These are phyloP conservation scores for Phoma sp. DNA, from an alignment of 2,329 filamentous ascomycete genomes.

Conservation along the genomic window DNA sequence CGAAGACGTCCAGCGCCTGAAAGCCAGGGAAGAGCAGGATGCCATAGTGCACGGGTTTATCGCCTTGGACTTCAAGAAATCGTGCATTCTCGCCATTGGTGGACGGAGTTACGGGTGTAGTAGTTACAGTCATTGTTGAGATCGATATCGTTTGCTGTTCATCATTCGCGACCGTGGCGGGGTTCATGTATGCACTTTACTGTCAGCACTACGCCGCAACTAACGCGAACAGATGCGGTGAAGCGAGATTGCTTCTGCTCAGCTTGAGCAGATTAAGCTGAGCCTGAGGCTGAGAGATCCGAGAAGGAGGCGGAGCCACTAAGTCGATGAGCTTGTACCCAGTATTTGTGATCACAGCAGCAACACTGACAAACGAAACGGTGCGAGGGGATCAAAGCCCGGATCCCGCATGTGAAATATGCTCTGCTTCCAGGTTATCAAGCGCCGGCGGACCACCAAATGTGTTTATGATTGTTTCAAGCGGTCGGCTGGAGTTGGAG, in stretches of 20 bases:
- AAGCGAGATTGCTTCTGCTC: neutral
- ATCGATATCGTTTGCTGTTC: neutral
- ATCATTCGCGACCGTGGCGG: conserved; percentile 3
- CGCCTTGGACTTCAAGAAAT: conserved; percentile 18
- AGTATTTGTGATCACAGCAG: too few species aligned
- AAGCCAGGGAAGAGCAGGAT: conserved; percentile 31
- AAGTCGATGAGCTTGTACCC: too few species aligned
- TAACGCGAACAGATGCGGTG: conserved; percentile 2
- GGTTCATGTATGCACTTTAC: conserved; percentile 10
- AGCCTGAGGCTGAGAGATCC: neutral
- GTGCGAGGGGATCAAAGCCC: too few species aligned
- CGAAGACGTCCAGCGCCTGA: conserved; percentile 45
- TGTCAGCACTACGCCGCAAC: conserved; percentile 16
- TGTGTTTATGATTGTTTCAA: too few species aligned
- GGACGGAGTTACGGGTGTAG: neutral
- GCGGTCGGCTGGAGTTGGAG: too few species aligned
- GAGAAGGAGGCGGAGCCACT: neutral
- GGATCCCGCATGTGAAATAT: too few species aligned
- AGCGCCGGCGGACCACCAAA: too few species aligned
- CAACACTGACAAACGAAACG: too few species aligned
- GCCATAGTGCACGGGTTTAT: conserved; percentile 28
- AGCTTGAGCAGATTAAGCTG: conserved; percentile 10
- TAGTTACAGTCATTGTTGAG: conserved; percentile 1
- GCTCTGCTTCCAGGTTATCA: too few species aligned
- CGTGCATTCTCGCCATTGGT: conserved; percentile 1